Evolutionary conservation across 129 eudicot genomes (phyloP).

Genomic region (Dittrichia graveolens): DNA sequence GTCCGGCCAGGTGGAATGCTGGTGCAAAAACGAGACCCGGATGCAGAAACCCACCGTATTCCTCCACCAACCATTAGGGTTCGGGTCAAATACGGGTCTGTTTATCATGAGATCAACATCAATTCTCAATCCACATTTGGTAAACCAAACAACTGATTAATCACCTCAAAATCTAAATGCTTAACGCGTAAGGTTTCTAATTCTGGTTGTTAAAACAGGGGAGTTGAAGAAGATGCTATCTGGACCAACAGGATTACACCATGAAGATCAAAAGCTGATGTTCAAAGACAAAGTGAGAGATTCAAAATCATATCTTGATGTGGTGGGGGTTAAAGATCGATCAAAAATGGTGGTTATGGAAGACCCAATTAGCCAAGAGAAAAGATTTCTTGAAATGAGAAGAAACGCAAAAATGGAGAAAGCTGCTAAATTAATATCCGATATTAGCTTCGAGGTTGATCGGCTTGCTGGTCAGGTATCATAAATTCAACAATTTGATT

Average conservation of each 20-base stretch:
- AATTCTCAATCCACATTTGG: conserved; percentile 86
- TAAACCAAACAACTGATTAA: conserved; percentile 16
- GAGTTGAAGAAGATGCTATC: conserved; percentile 86
- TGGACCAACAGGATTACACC: conserved; percentile 88
- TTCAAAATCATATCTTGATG: conserved; percentile 67
- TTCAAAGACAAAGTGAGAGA: conserved; percentile 74
- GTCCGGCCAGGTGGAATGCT: conserved; percentile 92
- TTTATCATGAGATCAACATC: conserved; percentile 73
- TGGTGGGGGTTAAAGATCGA: conserved; percentile 76
- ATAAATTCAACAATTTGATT: neutral
- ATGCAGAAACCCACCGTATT: conserved; percentile 48
- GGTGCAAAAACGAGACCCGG: conserved; percentile 77
- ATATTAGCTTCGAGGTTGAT: conserved; percentile 86
- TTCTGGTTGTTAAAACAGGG: conserved; percentile 39
- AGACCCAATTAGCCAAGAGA: conserved; percentile 87
- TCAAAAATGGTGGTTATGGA: conserved; percentile 75
- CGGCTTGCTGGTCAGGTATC: conserved; percentile 81
- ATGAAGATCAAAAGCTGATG: conserved; percentile 75
- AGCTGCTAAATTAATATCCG: conserved; percentile 66
- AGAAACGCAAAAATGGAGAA: conserved; percentile 72
- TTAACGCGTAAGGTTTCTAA: neutral
- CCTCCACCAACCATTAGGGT: conserved; percentile 85
- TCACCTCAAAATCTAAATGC: too few species aligned
- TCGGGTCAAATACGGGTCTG: conserved; percentile 79
- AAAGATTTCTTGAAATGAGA: conserved; percentile 68